Conservation (phyloP, 805 yeast genomes). For the Candida loeiensis region DNA sequence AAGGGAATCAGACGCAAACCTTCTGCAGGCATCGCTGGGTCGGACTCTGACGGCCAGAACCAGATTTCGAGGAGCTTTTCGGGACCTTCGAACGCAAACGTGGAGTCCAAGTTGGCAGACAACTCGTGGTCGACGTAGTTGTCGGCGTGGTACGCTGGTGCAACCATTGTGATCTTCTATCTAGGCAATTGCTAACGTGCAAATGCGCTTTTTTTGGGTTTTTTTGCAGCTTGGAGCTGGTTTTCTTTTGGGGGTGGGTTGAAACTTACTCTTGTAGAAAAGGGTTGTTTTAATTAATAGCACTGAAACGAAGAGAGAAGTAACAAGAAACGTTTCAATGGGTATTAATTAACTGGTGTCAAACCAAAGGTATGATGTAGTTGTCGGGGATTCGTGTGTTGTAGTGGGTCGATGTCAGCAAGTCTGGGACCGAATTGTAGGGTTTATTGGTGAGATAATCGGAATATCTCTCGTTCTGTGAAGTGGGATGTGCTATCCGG, state of each 20-base stretch:
- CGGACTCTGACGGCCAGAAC: constrained; percentile 57
- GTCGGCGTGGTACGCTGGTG: constrained; percentile 41
- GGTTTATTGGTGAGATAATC: constrained; percentile 6
- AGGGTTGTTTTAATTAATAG: constrained; percentile 16
- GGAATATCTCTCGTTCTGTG: constrained; percentile 13
- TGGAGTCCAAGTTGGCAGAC: constrained; percentile 78
- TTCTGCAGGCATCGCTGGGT: constrained; percentile 32
- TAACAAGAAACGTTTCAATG: constrained; percentile 45
- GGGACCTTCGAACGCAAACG: constrained; percentile 96
- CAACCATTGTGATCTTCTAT: constrained; percentile 30
- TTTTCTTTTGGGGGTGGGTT: constrained; percentile 26
- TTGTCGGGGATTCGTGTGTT: no score
- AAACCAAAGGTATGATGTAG: constrained; percentile 10
- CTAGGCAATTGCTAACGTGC: neutral
- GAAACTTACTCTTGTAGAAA: constrained; percentile 37
- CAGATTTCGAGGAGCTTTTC: constrained; percentile 89
- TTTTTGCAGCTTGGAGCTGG: constrained; percentile 4
- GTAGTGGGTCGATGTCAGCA: constrained; percentile 13
- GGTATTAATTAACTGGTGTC: constrained; percentile 9
- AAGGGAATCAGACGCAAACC: constrained; percentile 56
- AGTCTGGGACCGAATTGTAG: constrained; percentile 16
- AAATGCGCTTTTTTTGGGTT: neutral
- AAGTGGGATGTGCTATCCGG: constrained; percentile 36
- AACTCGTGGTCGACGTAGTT: constrained; percentile 73
- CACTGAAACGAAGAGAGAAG: constrained; percentile 44